Base-by-base conservation (phyloP, 371 early-diverging fungal genomes). In the Nematocida major region DNA sequence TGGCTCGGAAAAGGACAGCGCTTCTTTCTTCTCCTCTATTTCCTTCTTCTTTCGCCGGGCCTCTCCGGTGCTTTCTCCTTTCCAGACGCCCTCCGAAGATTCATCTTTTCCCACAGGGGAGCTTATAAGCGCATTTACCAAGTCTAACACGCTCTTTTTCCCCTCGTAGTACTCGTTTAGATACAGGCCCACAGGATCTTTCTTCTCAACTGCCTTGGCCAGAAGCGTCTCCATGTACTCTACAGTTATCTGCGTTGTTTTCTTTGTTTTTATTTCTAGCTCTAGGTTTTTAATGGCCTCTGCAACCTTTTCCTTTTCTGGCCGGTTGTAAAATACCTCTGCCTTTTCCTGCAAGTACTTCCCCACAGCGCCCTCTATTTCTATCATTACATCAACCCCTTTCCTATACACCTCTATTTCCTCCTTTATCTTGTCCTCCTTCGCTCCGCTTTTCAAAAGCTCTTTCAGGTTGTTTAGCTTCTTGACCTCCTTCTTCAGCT, bases 371-470 rank as follows among this genome's bases (percentile, higher is more conserved):
- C 3, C 68, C 34, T 68, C 68, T 38, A 68, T 32, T 59, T 68
- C 59, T 34, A 68, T 48, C 68, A 68, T 68, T 34, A 68, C 32
- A 42, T 68, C 68, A 20, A 68, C 47, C 15, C 68, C 68, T 53
- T 68, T 68, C 48, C 42, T 68, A 38, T 68, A 68, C 38, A 68
- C 59, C 39, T 68, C 68, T 45, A 68, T 59, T 34, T 68, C 68
- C 47, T 68, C 68, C 47, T 68, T 68, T 36, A 68, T 59, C 26
- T 68, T 68, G 36, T 68, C 68, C 36, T 68, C 68, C 30, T 68
- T 68, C 0, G 68, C 54, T 11, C 68, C 68, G 54, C 59, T 20
- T 59, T 38, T 36, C 13, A 68, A 38, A 22, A 59, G 42, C 34
- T 68, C 68, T 45, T 59, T 68, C 3, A 68, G 68, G 3, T 1